A percentile compares a stretch with the other conserved stretches of the same genome.
phyloP scores from a whole-genome alignment of 768 basidiomycete species.

The Macrocybe gigantea region DNA sequence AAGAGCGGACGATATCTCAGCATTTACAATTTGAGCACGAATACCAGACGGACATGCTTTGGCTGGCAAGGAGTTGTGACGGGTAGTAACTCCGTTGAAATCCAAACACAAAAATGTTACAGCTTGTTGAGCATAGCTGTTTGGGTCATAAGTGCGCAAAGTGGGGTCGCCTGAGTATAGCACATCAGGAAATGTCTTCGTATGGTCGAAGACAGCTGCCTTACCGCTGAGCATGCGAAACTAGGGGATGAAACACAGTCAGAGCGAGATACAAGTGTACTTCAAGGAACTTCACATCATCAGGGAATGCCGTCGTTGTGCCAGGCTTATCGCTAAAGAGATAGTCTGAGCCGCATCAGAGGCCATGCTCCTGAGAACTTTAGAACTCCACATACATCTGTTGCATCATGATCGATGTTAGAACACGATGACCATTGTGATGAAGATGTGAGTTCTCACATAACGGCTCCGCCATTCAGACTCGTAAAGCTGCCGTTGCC shows the following conservation, averaged over 20 bases:
- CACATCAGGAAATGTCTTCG: neutral
- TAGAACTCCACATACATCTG: slow-evolving; percentile 21
- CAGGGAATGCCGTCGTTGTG: slow-evolving; percentile 47
- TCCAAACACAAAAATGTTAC: slow-evolving; percentile 43
- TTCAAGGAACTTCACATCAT: slow-evolving; percentile 28
- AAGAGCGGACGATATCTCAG: neutral
- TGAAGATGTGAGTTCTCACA: slow-evolving; percentile 22
- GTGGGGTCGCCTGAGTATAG: slow-evolving; percentile 29
- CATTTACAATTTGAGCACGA: slow-evolving; percentile 44
- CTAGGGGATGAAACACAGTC: slow-evolving; percentile 18
- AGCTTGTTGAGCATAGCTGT: slow-evolving; percentile 38
- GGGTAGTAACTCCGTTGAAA: slow-evolving; percentile 34
- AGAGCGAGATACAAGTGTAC: neutral
- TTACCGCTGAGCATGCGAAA: slow-evolving; percentile 50
- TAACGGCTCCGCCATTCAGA: slow-evolving; percentile 36
- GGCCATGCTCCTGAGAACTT: neutral
- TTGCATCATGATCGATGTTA: neutral
- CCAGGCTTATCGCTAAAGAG: slow-evolving; percentile 40
- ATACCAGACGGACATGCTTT: slow-evolving; percentile 39
- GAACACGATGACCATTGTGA: neutral
- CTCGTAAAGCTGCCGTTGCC: slow-evolving; percentile 41
- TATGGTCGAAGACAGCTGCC: slow-evolving; percentile 6
- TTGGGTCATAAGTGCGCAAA: slow-evolving; percentile 41
- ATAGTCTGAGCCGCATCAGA: slow-evolving; percentile 31
- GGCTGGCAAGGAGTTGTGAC: slow-evolving; percentile 32